These are phyloP conservation scores for Rhinocladiella mackenziei DNA, from an alignment of 2,329 filamentous ascomycete species.

Conservation along the genomic window DNA sequence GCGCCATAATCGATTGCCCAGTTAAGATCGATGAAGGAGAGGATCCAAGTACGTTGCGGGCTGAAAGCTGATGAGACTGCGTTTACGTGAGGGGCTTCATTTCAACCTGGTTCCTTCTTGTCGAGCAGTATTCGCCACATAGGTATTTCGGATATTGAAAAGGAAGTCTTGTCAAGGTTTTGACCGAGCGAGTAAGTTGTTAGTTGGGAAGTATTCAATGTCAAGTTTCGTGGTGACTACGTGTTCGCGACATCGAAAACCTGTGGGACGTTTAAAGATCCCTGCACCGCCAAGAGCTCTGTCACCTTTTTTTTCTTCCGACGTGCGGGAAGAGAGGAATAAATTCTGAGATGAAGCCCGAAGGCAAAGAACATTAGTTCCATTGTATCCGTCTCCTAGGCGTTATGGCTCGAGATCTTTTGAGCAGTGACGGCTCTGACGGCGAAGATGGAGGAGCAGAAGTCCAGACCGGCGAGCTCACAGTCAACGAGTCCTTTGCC, in stretches of 20 bases:
- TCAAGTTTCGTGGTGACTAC: no score
- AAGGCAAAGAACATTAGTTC: neutral
- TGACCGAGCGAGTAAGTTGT: no score
- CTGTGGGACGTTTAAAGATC: neutral
- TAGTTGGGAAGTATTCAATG: no score
- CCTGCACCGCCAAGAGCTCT: slow-evolving; percentile 4
- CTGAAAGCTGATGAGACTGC: no score
- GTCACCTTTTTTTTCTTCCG: slow-evolving; percentile 5
- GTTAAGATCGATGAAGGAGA: neutral
- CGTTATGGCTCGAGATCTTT: slow-evolving; percentile 30
- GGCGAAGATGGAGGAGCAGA: slow-evolving; percentile 41
- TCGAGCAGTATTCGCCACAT: no score
- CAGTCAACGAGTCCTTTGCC: slow-evolving; percentile 87
- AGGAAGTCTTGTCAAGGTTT: no score
- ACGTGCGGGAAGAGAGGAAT: slow-evolving; percentile 5
- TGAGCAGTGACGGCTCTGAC: slow-evolving; percentile 39
- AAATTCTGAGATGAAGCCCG: neutral
- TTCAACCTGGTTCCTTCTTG: no score
- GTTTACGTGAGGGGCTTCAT: no score
- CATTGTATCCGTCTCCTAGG: neutral
- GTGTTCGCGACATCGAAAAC: neutral
- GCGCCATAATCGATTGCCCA: slow-evolving; percentile 8
- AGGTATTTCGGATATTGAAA: no score
- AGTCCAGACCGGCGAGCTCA: slow-evolving; percentile 51
- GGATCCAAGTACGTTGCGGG: no score